These are phyloP conservation scores for Malus sieversii DNA, from an alignment of 306 rosid genomes.

Conservation along the genomic window DNA sequence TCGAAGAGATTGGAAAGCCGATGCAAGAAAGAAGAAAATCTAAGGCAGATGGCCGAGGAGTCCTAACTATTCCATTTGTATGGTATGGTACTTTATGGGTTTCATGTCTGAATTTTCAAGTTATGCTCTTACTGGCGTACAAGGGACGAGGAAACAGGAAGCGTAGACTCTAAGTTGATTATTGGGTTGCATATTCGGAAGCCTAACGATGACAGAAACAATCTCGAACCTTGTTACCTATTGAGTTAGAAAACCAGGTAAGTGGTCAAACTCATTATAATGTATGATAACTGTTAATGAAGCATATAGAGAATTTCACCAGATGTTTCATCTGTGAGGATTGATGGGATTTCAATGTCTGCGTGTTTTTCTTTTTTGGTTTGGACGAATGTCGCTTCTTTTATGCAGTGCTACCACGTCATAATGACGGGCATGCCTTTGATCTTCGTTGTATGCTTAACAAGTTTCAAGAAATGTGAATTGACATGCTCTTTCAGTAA, in stretches of 20 bases:
- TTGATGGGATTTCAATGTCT: background rate
- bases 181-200: background rate
- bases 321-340: background rate
- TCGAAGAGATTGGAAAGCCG: conserved; percentile 89
- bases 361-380: too few relatives aligned
- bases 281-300: conserved; percentile 3
- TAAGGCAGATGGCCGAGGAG: conserved; percentile 24
- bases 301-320: background rate
- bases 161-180: background rate
- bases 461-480: too few relatives aligned
- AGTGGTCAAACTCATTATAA: background rate
- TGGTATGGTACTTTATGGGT: background rate
- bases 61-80: background rate
- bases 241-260: background rate
- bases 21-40: conserved; percentile 72
- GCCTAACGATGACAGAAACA: background rate
- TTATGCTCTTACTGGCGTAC: conserved; percentile 13
- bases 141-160: conserved; percentile 15
- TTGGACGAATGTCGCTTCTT: background rate
- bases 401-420: too few relatives aligned
- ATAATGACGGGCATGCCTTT: too few relatives aligned
- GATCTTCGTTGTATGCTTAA: too few relatives aligned
- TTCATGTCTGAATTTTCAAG: background rate
- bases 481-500: too few relatives aligned
- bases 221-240: background rate